Conservation (phyloP, 1,284 basidiomycete genomes). For the Fomitopsis schrenkii region DNA sequence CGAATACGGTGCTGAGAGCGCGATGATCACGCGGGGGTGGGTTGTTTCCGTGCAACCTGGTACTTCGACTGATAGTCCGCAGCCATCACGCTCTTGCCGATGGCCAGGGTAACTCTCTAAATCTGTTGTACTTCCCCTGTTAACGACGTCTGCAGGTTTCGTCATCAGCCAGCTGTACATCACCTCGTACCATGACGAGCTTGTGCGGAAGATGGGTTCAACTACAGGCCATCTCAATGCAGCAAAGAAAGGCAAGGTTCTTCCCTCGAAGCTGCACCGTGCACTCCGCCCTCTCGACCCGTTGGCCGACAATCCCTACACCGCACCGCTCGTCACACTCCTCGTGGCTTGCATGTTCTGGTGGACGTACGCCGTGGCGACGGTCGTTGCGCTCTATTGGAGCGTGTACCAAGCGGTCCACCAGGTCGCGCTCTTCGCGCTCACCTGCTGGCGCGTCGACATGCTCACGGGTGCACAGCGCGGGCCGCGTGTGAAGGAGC, state of each 20-base stretch:
- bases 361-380: constrained; percentile 10
- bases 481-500: constrained; percentile 12
- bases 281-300: constrained; percentile 19
- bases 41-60: background rate
- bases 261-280: constrained; percentile 20
- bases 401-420: constrained; percentile 22
- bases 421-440: constrained; percentile 16
- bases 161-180: constrained; percentile 28
- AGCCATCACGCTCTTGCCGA: constrained; percentile 26
- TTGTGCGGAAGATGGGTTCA: constrained; percentile 17
- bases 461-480: constrained; percentile 21
- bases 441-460: constrained; percentile 27
- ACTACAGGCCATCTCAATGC: constrained; percentile 13
- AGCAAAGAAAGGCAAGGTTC: constrained; percentile 16
- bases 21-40: constrained; percentile 24
- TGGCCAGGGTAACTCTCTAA: constrained; percentile 18
- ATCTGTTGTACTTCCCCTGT: background rate
- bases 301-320: constrained; percentile 9
- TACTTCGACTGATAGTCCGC: background rate
- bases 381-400: constrained; percentile 18
- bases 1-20: constrained; percentile 23
- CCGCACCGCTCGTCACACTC: constrained; percentile 16
- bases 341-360: constrained; percentile 22
- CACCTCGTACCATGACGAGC: constrained; percentile 25
- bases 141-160: constrained; percentile 14